These are phyloP conservation scores for Crithidia bombi DNA, from an alignment of 208 protist genomes.

Conservation along the genomic window DNA sequence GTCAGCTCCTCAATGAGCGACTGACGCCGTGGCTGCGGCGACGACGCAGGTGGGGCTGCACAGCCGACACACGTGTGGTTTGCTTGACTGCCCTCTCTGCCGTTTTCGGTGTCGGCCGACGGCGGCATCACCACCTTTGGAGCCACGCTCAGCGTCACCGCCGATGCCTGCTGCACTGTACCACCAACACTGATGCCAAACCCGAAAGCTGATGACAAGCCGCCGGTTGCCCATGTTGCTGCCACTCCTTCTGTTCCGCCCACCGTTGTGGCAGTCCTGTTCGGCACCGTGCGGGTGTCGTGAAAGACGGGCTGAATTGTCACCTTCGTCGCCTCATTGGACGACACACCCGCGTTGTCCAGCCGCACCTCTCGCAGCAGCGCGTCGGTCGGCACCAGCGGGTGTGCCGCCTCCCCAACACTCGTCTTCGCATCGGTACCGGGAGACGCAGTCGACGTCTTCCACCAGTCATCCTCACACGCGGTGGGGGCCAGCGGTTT, in stretches of 20 bases:
- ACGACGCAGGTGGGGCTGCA: not conserved
- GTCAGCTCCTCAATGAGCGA: conserved; percentile 42
- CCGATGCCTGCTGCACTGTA: not conserved
- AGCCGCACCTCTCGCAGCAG: conserved; percentile 23
- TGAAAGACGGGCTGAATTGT: conserved; percentile 24
- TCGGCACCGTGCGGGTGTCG: conserved; percentile 13
- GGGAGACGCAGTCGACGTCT: too few species aligned
- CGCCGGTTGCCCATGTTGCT: not conserved
- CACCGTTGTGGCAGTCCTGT: not conserved
- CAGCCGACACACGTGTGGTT: not conserved
- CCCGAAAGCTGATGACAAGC: not conserved
- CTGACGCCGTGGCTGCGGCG: conserved; percentile 7
- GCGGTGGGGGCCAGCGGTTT: conserved; percentile 6
- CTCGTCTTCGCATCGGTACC: not conserved
- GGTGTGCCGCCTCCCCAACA: not conserved
- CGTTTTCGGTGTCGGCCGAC: not conserved
- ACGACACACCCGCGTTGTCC: not conserved
- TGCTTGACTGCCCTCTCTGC: not conserved
- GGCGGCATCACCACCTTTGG: conserved; percentile 23
- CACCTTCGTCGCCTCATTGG: not conserved
- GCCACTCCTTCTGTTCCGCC: not conserved
- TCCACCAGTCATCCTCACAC: conserved; percentile 1
- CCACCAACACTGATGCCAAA: not conserved
- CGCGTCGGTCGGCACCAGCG: conserved; percentile 27
- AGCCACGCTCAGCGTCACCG: conserved; percentile 16